Conservation (phyloP, 352 stramenopile species). For the Globisporangium barbulae region DNA sequence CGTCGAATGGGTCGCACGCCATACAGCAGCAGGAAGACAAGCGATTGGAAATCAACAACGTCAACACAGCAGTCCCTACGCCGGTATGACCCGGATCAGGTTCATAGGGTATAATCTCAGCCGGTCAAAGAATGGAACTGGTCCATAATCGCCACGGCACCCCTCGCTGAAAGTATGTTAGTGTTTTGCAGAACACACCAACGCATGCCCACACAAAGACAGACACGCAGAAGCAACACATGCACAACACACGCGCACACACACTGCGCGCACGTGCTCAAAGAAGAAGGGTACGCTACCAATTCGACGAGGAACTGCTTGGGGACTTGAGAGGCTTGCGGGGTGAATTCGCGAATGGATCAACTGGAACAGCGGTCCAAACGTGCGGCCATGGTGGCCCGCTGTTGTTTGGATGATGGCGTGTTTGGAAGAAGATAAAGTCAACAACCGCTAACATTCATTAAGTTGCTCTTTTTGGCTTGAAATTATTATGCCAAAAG, state of each 20-base stretch:
- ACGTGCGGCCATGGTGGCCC: too few species aligned
- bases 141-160: constrained; percentile 45
- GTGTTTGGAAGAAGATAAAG: background rate
- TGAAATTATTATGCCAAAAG: background rate
- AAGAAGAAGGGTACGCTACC: constrained; percentile 13
- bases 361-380: background rate
- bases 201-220: background rate
- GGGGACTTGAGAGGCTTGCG: constrained; percentile 19
- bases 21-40: constrained; percentile 3
- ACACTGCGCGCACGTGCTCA: background rate
- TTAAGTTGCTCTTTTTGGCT: background rate
- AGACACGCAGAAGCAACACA: background rate
- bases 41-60: constrained; percentile 19
- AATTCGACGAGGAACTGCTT: constrained; percentile 11
- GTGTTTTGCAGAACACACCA: constrained; percentile 14
- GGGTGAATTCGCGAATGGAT: constrained; percentile 16
- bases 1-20: background rate
- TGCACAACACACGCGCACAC: background rate
- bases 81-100: constrained; percentile 65
- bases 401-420: background rate
- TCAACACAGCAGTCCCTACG: constrained; percentile 63
- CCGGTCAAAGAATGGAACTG: constrained; percentile 44
- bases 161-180: constrained; percentile 53
- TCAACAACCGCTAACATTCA: constrained; percentile 7
- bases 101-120: constrained; percentile 71